Percentiles rank a stretch among this genome's conserved stretches.
These are phyloP conservation scores for Selaginella moellendorffii DNA, from an alignment of 75 land plant genomes.

Conservation along the genomic window DNA sequence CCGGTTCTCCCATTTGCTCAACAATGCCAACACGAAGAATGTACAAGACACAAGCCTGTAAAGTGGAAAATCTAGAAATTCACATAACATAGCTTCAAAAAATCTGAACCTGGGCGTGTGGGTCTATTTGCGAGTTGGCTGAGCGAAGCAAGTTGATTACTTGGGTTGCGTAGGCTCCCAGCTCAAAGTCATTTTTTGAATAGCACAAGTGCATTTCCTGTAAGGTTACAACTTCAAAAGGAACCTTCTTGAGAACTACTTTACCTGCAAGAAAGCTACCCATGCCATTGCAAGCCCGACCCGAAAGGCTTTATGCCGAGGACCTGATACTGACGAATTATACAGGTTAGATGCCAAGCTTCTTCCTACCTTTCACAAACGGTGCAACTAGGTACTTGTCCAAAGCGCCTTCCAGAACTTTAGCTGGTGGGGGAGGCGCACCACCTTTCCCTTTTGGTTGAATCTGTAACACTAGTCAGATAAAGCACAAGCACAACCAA, in stretches of 20 bases:
- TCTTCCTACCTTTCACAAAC: constrained; percentile 47
- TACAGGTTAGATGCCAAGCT: background rate
- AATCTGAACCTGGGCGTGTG: constrained; percentile 64
- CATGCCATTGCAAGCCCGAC: constrained; percentile 79
- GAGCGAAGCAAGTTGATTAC: constrained; percentile 68
- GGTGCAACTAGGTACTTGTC: constrained; percentile 63
- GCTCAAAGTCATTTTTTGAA: constrained; percentile 51
- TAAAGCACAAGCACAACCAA: background rate
- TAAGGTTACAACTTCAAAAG: too few species aligned
- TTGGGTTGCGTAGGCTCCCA: constrained; percentile 48
- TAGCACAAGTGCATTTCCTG: constrained; percentile 73
- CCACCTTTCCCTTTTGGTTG: constrained; percentile 49
- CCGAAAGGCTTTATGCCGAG: constrained; percentile 43
- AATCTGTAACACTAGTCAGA: constrained; percentile 29
- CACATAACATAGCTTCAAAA: background rate
- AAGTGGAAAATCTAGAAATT: background rate
- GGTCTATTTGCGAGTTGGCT: constrained; percentile 25
- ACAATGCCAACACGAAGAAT: constrained; percentile 88
- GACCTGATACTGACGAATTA: constrained; percentile 57
- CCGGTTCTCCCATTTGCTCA: constrained; percentile 91
- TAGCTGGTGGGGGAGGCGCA: constrained; percentile 23
- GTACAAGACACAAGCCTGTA: constrained; percentile 94
- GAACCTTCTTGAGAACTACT: too few species aligned
- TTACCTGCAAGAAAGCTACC: constrained; percentile 91
- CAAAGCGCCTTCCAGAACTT: constrained; percentile 59